phyloP scores from a whole-genome alignment of 2,329 filamentous ascomycete species.

The Fusarium keratoplasticum region DNA sequence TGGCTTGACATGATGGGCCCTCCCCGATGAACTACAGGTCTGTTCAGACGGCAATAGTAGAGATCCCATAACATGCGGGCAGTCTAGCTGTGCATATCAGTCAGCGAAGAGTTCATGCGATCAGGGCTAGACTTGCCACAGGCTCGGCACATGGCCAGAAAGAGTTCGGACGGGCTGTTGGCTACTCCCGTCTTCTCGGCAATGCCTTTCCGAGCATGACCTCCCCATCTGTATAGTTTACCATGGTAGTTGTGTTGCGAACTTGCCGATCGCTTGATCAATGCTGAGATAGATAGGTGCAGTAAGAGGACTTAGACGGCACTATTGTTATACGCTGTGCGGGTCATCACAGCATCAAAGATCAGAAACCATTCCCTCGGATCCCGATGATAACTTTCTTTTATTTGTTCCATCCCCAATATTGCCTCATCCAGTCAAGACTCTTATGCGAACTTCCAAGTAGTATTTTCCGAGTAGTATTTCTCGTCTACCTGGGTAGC shows the following conservation, averaged over 20 bases:
- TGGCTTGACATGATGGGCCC: not conserved
- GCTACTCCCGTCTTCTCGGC: not conserved
- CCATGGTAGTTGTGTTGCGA: not conserved
- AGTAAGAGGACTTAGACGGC: not conserved
- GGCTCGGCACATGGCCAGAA: not conserved
- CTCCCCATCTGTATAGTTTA: not conserved
- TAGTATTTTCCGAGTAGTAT: not conserved
- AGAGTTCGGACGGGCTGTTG: not conserved
- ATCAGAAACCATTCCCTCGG: not conserved
- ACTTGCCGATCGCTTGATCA: not conserved
- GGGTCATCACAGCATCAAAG: not conserved
- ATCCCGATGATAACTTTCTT: not conserved
- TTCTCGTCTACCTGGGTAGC: not conserved
- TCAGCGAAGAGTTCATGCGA: not conserved
- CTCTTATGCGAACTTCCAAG: not conserved
- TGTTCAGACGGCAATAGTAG: not conserved
- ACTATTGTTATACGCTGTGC: not conserved
- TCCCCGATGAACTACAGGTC: not conserved
- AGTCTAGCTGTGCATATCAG: not conserved
- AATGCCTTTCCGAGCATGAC: not conserved
- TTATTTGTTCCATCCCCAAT: not conserved
- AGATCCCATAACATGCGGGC: not conserved
- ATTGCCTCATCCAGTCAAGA: no score
- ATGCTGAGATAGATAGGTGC: not conserved
- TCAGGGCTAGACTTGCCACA: not conserved